Evolutionary conservation across 2,329 filamentous ascomycete genomes (phyloP).

Genomic region (Xylariales sp.): DNA sequence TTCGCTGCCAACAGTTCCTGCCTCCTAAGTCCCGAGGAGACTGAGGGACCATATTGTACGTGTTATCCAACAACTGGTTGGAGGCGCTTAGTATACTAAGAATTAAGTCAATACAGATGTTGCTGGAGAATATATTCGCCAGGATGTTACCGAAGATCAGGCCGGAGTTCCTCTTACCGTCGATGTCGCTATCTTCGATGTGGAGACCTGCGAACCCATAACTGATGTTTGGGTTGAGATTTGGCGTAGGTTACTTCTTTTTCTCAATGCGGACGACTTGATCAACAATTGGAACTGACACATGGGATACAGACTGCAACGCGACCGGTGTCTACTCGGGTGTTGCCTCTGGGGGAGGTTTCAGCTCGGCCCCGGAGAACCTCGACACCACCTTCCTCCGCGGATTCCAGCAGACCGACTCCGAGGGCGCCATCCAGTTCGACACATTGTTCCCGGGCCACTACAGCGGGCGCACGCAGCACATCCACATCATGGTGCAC

Average conservation of each 20-base stretch:
- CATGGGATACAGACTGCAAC: too few relatives aligned
- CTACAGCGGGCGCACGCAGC: constrained; percentile 38
- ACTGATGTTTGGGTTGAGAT: constrained; percentile 45
- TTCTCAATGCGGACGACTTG: too few relatives aligned
- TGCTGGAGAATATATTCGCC: constrained; percentile 44
- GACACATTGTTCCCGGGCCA: constrained; percentile 39
- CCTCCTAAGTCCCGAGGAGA: constrained; percentile 46
- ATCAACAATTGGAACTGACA: background rate
- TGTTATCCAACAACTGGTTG: too few relatives aligned
- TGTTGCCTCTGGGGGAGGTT: constrained; percentile 30
- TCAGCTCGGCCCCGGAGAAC: constrained; percentile 32
- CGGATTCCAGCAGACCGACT: constrained; percentile 34
- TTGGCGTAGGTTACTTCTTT: constrained; percentile 27
- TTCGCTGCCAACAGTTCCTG: constrained; percentile 41
- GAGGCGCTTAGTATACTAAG: too few relatives aligned
- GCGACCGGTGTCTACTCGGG: constrained; percentile 44
- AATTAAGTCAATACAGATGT: too few relatives aligned
- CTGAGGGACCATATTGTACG: constrained; percentile 50
- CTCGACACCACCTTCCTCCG: constrained; percentile 35
- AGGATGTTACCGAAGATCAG: constrained; percentile 42
- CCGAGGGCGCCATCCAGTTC: constrained; percentile 36
- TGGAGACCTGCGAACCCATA: constrained; percentile 47
- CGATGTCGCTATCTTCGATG: constrained; percentile 50
- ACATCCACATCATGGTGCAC: constrained; percentile 46
- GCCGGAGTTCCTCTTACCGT: constrained; percentile 42